These are phyloP conservation scores for Phytopythium litorale DNA, from an alignment of 352 stramenopile genomes.

Conservation along the genomic window DNA sequence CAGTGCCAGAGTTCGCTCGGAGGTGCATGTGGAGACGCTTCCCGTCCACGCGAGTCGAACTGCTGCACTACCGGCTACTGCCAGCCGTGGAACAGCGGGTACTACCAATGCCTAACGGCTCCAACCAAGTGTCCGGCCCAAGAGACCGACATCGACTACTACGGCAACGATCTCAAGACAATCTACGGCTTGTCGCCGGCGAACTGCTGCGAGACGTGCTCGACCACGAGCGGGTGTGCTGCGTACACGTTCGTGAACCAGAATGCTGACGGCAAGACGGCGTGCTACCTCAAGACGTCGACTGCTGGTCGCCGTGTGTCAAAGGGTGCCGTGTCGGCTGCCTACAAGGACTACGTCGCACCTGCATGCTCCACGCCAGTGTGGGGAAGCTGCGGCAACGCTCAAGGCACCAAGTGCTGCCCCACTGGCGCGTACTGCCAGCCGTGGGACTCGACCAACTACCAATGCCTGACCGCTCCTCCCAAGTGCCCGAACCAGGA, in stretches of 20 bases:
- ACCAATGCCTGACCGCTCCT: slow-evolving; percentile 43
- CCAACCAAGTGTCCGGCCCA: slow-evolving; percentile 36
- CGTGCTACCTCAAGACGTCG: slow-evolving; percentile 48
- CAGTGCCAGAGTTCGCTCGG: slow-evolving; percentile 41
- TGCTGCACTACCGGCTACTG: slow-evolving; percentile 55
- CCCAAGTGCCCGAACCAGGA: slow-evolving; percentile 35
- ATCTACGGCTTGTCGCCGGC: slow-evolving; percentile 34
- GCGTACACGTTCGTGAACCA: slow-evolving; percentile 62
- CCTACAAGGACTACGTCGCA: slow-evolving; percentile 9
- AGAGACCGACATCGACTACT: slow-evolving; percentile 50
- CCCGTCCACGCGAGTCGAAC: slow-evolving; percentile 19
- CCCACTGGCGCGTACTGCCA: slow-evolving; percentile 38
- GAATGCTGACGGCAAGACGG: slow-evolving; percentile 40
- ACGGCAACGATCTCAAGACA: slow-evolving; percentile 41
- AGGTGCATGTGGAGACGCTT: slow-evolving; percentile 28
- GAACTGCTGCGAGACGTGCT: slow-evolving; percentile 38
- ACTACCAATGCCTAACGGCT: slow-evolving; percentile 52
- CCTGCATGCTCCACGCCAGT: slow-evolving; percentile 22
- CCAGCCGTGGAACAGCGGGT: slow-evolving; percentile 54
- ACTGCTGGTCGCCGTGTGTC: background rate
- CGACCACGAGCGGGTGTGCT: slow-evolving; percentile 28
- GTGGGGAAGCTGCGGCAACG: slow-evolving; percentile 29
- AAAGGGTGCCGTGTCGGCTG: background rate
- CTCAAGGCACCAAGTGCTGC: slow-evolving; percentile 30
- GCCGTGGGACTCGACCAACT: slow-evolving; percentile 44